Percentiles rank a stretch among this genome's conserved stretches.
Conservation (phyloP, 306 rosid genomes). For the Trifolium repens region DNA sequence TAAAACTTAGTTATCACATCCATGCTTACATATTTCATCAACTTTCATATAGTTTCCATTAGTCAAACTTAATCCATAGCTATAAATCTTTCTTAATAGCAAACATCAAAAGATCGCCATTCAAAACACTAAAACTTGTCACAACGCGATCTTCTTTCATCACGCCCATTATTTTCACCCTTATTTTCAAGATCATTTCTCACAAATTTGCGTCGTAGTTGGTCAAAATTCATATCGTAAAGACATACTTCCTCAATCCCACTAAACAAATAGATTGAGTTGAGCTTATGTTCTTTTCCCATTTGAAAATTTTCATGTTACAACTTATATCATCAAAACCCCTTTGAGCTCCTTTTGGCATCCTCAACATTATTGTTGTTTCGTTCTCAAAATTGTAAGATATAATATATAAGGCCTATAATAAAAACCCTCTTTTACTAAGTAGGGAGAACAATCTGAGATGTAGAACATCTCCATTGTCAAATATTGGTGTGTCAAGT, state of each 20-base stretch:
- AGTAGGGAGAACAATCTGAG: not conserved
- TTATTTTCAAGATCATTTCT: conserved; percentile 10
- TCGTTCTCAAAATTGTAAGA: not conserved
- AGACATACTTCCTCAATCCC: conserved; percentile 1
- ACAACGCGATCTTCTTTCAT: not conserved
- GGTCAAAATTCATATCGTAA: not conserved
- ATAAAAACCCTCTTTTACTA: not conserved
- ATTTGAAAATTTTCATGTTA: conserved; percentile 18
- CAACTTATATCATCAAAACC: not conserved
- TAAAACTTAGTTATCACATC: not conserved
- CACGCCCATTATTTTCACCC: conserved; percentile 32
- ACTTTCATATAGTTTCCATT: not conserved
- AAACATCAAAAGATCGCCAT: conserved; percentile 15
- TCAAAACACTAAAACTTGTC: conserved; percentile 1
- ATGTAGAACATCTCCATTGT: not conserved
- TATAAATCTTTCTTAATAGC: not conserved
- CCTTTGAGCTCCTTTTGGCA: conserved; percentile 4
- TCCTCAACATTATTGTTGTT: not conserved
- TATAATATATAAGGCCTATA: conserved; percentile 28
- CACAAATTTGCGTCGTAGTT: not conserved
- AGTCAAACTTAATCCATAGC: not conserved
- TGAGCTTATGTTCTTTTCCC: not conserved
- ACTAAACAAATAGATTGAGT: conserved; percentile 30
- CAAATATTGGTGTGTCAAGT: conserved; percentile 24
- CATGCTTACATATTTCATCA: conserved; percentile 24